Evolutionary conservation across 83 land plant species (phyloP), one percentile per base, ranked within the genome.

Genomic region (Diphasiastrum complanatum): DNA sequence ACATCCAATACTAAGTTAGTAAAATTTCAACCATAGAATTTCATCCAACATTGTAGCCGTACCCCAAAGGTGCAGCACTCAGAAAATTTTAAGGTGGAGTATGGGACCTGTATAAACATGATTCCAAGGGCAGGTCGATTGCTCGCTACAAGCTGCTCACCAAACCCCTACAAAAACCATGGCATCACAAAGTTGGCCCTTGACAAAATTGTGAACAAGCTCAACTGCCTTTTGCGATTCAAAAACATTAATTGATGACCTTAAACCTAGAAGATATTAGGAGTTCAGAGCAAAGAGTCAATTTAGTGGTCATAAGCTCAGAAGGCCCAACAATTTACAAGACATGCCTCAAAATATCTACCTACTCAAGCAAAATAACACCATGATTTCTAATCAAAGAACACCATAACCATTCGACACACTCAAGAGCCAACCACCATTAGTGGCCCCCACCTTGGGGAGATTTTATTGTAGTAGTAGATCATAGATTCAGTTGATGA

Each of bases 41-140:
- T 34, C 5, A 70, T 33, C 65, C 37, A 74, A 46, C 2, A 47
- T 18, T 40, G 28, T 0, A 36, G 5, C 43, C 20, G 31, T 26
- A 33, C 53, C 48, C 36, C 16, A 45, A 5, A n/a, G 48, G 11
- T 53, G 29, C 22, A 5, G 3, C 43, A 16, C 47, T 56, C 40
- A 32, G 19, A 37, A 34, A 27, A 33, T 32, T 23, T 28, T 5
- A 66, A 66, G 37, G n/a, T 18, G 30, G 8, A 12, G 14, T 24
- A 59, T 34, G 24, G 1, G 8, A 83, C 98, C 98, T 85, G 88
- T 70, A 83, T 88, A 64, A 92, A 92, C 87, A 88, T 85, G 57
- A 63, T 68, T 28, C 98, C 98, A 76, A 92, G 79, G 32, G 83
- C 68, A 45, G 98, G 96, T 14, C 98, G 90, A 36, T 66, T 83